Evolutionary conservation across 2,329 filamentous ascomycete species (phyloP).

Genomic region (Verticillium alfalfae): DNA sequence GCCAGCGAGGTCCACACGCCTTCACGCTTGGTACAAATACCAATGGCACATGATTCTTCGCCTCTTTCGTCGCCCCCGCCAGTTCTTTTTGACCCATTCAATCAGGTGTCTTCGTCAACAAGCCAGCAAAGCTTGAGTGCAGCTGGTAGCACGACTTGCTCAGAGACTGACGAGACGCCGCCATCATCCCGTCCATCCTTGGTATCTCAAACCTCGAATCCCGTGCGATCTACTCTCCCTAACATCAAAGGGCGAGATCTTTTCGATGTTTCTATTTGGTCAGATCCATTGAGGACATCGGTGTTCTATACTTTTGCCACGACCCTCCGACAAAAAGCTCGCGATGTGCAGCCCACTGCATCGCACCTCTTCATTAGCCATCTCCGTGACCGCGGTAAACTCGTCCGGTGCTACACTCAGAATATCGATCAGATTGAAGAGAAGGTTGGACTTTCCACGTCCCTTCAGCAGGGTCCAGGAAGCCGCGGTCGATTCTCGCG

Average conservation of each 20-base stretch:
- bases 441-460: conserved; percentile 61
- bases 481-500: conserved; percentile 55
- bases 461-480: conserved; percentile 56
- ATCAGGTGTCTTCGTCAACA: conserved; percentile 25
- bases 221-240: conserved; percentile 33
- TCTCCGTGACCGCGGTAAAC: conserved; percentile 59
- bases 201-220: conserved; percentile 30
- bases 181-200: conserved; percentile 31
- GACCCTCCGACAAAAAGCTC: conserved; percentile 58
- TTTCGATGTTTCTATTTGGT: conserved; percentile 67
- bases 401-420: conserved; percentile 69
- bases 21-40: neutral
- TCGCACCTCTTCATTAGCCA: conserved; percentile 66
- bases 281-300: conserved; percentile 60
- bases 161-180: conserved; percentile 39
- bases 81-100: conserved; percentile 45
- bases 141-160: conserved; percentile 32
- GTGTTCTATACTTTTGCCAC: conserved; percentile 71
- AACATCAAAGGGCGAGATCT: conserved; percentile 67
- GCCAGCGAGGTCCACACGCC: neutral
- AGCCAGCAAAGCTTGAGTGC: conserved; percentile 24
- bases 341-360: conserved; percentile 55
- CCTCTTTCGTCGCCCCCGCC: conserved; percentile 53
- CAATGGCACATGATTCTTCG: conserved; percentile 36
- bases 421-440: conserved; percentile 72